Base-by-base conservation (phyloP, 2,329 filamentous ascomycete genomes). In the Penicillium sp. region DNA sequence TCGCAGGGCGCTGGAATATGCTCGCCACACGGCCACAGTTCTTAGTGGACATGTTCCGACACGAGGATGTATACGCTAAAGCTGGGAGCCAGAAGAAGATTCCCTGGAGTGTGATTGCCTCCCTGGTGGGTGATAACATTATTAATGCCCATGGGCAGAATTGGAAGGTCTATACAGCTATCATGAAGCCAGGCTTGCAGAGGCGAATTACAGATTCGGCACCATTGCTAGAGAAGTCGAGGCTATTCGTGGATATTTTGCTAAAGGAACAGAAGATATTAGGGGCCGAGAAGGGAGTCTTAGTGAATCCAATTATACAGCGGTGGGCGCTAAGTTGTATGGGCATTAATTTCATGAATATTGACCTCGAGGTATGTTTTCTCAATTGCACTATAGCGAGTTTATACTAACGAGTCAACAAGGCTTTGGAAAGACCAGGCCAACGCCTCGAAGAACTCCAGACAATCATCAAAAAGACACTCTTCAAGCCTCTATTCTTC, bases 1-100 rank as follows among this genome's bases (percentile, higher is more conserved):
- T 76, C 27, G 74, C 69, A 1, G 73, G 71, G 0, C 68, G 67
- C 32, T 77, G 75, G 75, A 76, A 74, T 38, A 62, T 77, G 3
- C 59, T 77, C 9, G 69, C 76, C 0, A 70, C 69, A 38, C 67
- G 67, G 4, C 74, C 75, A 1, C 55, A 66, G 0, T 74, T 71
- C 46, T 51, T 78, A 3, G 64, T 66, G 3, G 69, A 75, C 36
- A 59, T 67, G 50, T 64, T 67, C 28, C 62, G 60, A 11, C 59
- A 65, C 28, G 64, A 66, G 39, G 46, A 63, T 8, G 36, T 58
- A 4, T 64, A 62, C 40, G 53, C 57, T 8, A 74, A 71, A 54
- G 66, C 63, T n/a, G 71, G 70, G 3, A 72, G 69, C 46, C 64
- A 71, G 41, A 61, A 65, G 23, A 73, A 72, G 56, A 69, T 72